phyloP scores from a whole-genome alignment of 129 eudicot species.

The Chrysanthemum lavandulifolium region DNA sequence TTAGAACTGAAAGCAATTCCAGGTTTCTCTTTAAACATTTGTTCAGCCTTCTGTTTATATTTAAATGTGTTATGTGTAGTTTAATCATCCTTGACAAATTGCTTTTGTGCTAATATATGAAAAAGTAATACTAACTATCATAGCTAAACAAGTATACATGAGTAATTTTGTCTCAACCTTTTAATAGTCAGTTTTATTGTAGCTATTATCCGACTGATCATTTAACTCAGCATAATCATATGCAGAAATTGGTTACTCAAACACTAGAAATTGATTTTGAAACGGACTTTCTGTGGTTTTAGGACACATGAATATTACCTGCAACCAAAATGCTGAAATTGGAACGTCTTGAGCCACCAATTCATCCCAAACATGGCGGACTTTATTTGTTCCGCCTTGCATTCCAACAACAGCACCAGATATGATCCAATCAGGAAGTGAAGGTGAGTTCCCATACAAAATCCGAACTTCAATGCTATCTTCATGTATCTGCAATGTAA shows the following conservation, averaged over 20 bases:
- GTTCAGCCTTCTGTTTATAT: no score
- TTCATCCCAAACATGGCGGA: constrained; percentile 64
- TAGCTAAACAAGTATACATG: background rate
- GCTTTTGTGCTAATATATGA: no score
- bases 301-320: constrained; percentile 41
- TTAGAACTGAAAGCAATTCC: no score
- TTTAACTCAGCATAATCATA: background rate
- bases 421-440: constrained; percentile 94
- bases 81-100: no score
- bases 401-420: constrained; percentile 98
- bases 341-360: constrained; percentile 65
- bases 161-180: background rate
- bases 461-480: constrained; percentile 76
- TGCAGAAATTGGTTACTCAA: background rate
- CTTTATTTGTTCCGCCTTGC: constrained; percentile 96
- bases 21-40: no score
- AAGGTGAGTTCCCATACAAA: constrained; percentile 80
- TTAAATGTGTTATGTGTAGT: no score
- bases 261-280: background rate
- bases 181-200: background rate
- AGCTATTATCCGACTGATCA: background rate
- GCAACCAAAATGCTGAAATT: constrained; percentile 95
- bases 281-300: no score
- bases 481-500: constrained; percentile 64
- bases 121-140: background rate